These are phyloP conservation scores for Aphanomyces stellatus DNA, from an alignment of 352 stramenopile genomes.

Conservation along the genomic window DNA sequence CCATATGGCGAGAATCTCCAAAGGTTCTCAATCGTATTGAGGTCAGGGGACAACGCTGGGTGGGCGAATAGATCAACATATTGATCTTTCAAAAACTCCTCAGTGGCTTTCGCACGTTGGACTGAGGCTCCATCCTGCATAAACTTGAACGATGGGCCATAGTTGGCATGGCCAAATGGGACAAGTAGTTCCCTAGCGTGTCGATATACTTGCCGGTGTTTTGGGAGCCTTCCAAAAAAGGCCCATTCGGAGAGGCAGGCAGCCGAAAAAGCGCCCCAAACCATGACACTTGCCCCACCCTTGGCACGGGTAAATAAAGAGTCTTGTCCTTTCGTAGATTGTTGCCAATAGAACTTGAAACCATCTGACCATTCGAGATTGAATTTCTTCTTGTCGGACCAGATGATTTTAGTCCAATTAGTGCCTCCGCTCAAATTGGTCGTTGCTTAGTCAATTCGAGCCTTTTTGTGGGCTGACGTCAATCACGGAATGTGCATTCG, in stretches of 20 bases:
- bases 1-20: not conserved
- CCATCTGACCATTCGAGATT: conserved; percentile 1
- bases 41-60: not conserved
- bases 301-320: not conserved
- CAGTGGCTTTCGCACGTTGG: not conserved
- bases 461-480: not conserved
- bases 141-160: not conserved
- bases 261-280: not conserved
- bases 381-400: conserved; percentile 11
- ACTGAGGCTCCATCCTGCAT: not conserved
- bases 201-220: not conserved
- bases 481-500: not conserved
- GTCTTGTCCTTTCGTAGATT: not conserved
- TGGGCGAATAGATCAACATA: not conserved
- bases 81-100: not conserved
- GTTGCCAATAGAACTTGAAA: not conserved
- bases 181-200: not conserved
- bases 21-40: not conserved
- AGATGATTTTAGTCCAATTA: not conserved
- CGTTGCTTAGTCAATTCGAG: not conserved
- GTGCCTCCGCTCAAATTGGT: not conserved
- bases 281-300: not conserved
- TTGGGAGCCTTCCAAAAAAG: not conserved
- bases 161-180: not conserved
- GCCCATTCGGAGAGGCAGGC: not conserved